Percentiles rank a stretch among this genome's conserved stretches.
Conservation (phyloP, 1,284 basidiomycete genomes). For the Leccinum pallidistipes region DNA sequence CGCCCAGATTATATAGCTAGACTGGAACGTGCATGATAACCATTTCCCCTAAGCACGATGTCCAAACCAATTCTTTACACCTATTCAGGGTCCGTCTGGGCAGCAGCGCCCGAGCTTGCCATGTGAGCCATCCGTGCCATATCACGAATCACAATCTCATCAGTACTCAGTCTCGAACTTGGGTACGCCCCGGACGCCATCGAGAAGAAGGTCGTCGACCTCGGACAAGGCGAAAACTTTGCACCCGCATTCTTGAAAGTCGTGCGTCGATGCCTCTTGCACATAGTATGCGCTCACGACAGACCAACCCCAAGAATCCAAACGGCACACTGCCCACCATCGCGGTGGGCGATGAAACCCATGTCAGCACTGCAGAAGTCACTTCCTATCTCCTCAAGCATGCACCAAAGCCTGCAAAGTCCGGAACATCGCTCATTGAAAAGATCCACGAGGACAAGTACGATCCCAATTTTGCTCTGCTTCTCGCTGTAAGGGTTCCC, state of each 20-base stretch:
- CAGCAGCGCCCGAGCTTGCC: constrained; percentile 49
- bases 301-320: constrained; percentile 43
- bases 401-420: constrained; percentile 41
- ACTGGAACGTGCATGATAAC: background rate
- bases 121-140: constrained; percentile 35
- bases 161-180: constrained; percentile 40
- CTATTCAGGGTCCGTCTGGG: constrained; percentile 49
- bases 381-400: constrained; percentile 48
- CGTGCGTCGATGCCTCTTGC: constrained; percentile 30
- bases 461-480: constrained; percentile 58
- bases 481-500: constrained; percentile 43
- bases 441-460: constrained; percentile 53
- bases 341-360: constrained; percentile 43
- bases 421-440: constrained; percentile 41
- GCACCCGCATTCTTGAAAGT: constrained; percentile 55
- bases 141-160: background rate
- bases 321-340: constrained; percentile 57
- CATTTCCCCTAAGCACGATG: constrained; percentile 5
- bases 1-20: background rate
- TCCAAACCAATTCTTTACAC: constrained; percentile 40
- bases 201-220: constrained; percentile 41
- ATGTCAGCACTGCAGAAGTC: constrained; percentile 50
- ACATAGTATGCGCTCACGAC: background rate
- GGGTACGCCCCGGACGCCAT: constrained; percentile 40
- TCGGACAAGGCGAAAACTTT: constrained; percentile 62